Conservation (phyloP, 2,329 filamentous ascomycete genomes). For the Monilinia polystroma region DNA sequence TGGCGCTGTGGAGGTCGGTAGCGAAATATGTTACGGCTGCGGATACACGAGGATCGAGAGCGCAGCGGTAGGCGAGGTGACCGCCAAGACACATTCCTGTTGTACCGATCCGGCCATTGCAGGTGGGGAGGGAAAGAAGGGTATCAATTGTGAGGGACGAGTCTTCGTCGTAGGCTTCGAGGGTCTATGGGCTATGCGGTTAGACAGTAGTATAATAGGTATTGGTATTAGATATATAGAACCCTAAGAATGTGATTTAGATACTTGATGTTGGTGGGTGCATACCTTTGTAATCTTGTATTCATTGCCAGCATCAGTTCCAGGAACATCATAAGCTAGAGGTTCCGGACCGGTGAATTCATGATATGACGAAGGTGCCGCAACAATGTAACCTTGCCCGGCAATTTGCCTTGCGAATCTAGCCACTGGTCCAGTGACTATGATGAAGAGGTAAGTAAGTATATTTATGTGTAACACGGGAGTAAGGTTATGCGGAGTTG, state of each 20-base stretch:
- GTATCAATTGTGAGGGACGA: slow-evolving; percentile 65
- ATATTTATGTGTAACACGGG: slow-evolving; percentile 9
- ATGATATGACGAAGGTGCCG: slow-evolving; percentile 86
- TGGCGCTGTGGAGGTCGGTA: slow-evolving; percentile 81
- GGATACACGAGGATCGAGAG: slow-evolving; percentile 72
- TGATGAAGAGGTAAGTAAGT: too few species aligned
- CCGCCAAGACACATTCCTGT: slow-evolving; percentile 94
- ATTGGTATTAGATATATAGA: not conserved
- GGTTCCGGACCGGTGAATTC: slow-evolving; percentile 86
- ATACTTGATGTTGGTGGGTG: not conserved
- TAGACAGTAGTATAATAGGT: not conserved
- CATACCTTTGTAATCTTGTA: slow-evolving; percentile 78
- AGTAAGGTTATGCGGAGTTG: slow-evolving; percentile 9
- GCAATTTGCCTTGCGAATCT: slow-evolving; percentile 91
- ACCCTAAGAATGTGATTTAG: not conserved
- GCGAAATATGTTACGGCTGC: slow-evolving; percentile 87
- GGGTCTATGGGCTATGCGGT: slow-evolving; percentile 52
- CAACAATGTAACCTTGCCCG: slow-evolving; percentile 89
- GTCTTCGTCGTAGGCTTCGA: slow-evolving; percentile 84
- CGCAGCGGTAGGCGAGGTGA: slow-evolving; percentile 72
- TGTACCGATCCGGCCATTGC: slow-evolving; percentile 74
- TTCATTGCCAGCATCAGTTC: slow-evolving; percentile 83
- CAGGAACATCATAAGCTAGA: slow-evolving; percentile 80
- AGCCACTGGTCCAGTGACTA: slow-evolving; percentile 85
- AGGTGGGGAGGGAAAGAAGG: slow-evolving; percentile 70